Evolutionary conservation across 495 filamentous ascomycete genomes (phyloP), one percentile per base, ranked within the genome.

Genomic region (Penicillium fimorum): DNA sequence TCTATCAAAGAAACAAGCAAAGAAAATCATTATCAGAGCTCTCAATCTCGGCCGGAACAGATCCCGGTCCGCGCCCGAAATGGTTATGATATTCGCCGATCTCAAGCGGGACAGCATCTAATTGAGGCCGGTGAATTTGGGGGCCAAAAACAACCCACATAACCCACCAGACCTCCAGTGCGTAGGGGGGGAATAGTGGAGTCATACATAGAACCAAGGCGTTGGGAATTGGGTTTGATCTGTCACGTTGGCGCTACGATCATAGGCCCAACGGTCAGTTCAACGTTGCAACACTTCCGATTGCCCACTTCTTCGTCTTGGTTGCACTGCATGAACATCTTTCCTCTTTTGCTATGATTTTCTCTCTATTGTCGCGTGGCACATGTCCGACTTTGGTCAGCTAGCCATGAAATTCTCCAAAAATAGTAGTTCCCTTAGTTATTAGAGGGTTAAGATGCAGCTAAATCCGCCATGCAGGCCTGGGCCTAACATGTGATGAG

Each of bases 121-220:
- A 63, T 66, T 61, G 57, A 66, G 60, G 63, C 63, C 60, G 55
- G 60, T 40, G 48, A 32, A 44, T 32, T 53, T 22, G 49, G 56
- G 56, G 56, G 50, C 56, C 50, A 32, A 49, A 53, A 41, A 18
- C 7, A 49, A 35, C 11, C 54, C 24, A 9, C 42, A 41, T 37
- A 13, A 22, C 20, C 50, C 50, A 41, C 50, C 50, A 12, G 33
- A 15, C 32, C 32, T 38, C 35, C n/a, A 35, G 29, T 30, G 24
- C 17, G 13, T 12, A 18, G 18, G 29, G 29, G 5, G 17, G 20
- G 32, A 3, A 40, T 22, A n/a, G 50, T n/a, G 50, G 25, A 42
- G 32, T 18, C 46, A 6, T 43, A 2, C 15, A 24, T 24, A 32
- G 13, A 52, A 15, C 17, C 29, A 46, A 37, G 51, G 24, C 33